Evolutionary conservation across 768 basidiomycete species (phyloP).

Genomic region (Mrakia frigida): DNA sequence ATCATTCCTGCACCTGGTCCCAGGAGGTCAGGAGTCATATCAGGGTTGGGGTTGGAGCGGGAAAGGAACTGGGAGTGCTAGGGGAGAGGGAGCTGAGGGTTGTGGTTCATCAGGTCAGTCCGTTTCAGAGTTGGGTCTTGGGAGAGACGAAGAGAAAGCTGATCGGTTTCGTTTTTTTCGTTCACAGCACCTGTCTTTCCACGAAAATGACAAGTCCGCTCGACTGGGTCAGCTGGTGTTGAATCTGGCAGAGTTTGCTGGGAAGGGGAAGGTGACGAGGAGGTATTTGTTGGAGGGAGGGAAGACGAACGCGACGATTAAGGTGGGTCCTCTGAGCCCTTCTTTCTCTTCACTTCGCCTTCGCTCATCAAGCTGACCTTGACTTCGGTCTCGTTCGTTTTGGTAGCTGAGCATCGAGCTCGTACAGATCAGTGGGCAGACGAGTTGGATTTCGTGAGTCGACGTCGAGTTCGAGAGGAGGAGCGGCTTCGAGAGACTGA

Average conservation of each 20-base stretch:
- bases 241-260: slow-evolving; percentile 70
- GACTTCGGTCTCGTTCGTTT: not conserved
- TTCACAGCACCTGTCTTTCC: slow-evolving; percentile 55
- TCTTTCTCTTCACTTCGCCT: not conserved
- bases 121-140: not conserved
- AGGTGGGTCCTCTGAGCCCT: slow-evolving; percentile 50
- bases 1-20: slow-evolving; percentile 63
- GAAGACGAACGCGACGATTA: slow-evolving; percentile 72
- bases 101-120: slow-evolving; percentile 52
- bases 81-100: slow-evolving; percentile 62
- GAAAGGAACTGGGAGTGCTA: slow-evolving; percentile 43
- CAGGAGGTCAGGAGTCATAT: slow-evolving; percentile 56
- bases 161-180: not conserved
- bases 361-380: not conserved
- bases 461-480: not conserved
- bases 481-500: too few relatives aligned
- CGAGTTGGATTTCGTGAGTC: slow-evolving; percentile 45
- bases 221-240: slow-evolving; percentile 50
- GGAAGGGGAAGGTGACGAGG: slow-evolving; percentile 56
- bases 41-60: slow-evolving; percentile 55
- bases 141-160: too few relatives aligned
- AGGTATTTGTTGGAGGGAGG: slow-evolving; percentile 65
- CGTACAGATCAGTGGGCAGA: slow-evolving; percentile 55
- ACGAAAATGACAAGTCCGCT: slow-evolving; percentile 39
- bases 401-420: slow-evolving; percentile 58